Evolutionary conservation across 2,329 filamentous ascomycete species (phyloP), one percentile per base, ranked within the genome.

Genomic region (Aspergillus intermedius): DNA sequence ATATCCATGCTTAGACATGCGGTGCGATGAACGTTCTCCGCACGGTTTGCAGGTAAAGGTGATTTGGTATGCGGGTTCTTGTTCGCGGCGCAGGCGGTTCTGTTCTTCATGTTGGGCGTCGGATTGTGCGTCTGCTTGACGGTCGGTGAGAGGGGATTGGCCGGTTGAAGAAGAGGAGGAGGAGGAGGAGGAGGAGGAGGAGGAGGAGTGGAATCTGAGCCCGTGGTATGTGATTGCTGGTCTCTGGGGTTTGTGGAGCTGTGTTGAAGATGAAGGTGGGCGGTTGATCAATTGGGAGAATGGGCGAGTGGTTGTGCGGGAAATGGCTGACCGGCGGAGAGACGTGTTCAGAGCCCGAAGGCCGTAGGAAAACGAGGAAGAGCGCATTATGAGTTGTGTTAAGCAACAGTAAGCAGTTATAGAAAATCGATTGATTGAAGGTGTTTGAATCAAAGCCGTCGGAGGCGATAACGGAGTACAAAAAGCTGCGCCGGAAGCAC

Each of bases 1-100:
- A 66, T 98, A 98, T 28, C 89, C 93, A 65, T 97, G 93, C 70
- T 97, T 96, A 25, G 88, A 89, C 60, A 98, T 77, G 45, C 80
- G 80, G 72, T 98, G 94, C 10, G 83, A 79, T n/a, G 88, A 94
- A 49, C 91, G 85, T 32, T 80, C 74, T 42, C 78, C 75, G 72
- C 93, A 98, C 28, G 88, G 88, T 50, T 87, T 84, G 78, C 93
- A 98, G 57, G 93, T 98, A 68, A 98, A 96, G 44, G 84, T 87
- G 55, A 98, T 78, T 58, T 89, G 79, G 72, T 97, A 98, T 49
- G 87, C 82, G 1, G 88, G 88, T 57, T 82, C 64, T 52, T 70
- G 54, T 52, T 68, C 59, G 53, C 70, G 61, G 52, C 69, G 61
- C 45, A 63, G 49, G 58, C 64, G 56, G 55, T 69, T 69, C 44